Percentiles rank a stretch among this genome's conserved stretches.
These are phyloP conservation scores for Arxiozyma bovina DNA, from an alignment of 1,139 yeast genomes.

Conservation along the genomic window DNA sequence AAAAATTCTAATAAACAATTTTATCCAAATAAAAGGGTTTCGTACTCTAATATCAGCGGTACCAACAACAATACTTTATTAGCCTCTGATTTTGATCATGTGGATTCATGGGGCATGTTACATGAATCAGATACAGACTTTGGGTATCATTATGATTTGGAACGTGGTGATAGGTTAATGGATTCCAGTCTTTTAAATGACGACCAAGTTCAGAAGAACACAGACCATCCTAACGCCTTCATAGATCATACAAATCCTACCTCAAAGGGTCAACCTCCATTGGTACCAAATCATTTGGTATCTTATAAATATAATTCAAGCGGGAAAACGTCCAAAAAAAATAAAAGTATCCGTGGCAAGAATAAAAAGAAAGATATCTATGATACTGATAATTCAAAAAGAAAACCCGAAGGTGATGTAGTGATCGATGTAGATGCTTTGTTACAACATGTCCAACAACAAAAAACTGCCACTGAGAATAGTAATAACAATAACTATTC, in stretches of 20 bases:
- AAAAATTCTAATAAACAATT: not conserved
- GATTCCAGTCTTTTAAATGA: not conserved
- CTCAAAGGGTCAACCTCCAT: not conserved
- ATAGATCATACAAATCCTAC: conserved; percentile 23
- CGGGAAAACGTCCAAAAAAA: conserved; percentile 5
- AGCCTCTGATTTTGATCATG: conserved; percentile 23
- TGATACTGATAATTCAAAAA: not conserved
- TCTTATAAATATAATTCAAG: conserved; percentile 6
- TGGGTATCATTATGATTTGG: conserved; percentile 14
- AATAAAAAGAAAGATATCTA: not conserved
- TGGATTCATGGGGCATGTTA: conserved; percentile 29
- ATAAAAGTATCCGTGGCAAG: not conserved
- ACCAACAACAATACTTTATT: not conserved
- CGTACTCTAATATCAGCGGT: not conserved
- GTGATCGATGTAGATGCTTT: conserved; percentile 30
- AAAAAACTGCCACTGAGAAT: conserved; percentile 5
- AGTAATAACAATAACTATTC: not conserved
- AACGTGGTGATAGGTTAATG: conserved; percentile 9
- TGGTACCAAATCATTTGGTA: conserved; percentile 1
- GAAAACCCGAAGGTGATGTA: conserved; percentile 18
- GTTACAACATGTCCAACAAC: conserved; percentile 26
- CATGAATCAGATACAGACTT: conserved; percentile 26
- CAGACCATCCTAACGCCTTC: conserved; percentile 12
- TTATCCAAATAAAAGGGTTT: conserved; percentile 1
- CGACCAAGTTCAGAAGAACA: not conserved